These are phyloP conservation scores for Boletus pseudo-olivaceus DNA, from an alignment of 768 basidiomycete genomes.

Conservation along the genomic window DNA sequence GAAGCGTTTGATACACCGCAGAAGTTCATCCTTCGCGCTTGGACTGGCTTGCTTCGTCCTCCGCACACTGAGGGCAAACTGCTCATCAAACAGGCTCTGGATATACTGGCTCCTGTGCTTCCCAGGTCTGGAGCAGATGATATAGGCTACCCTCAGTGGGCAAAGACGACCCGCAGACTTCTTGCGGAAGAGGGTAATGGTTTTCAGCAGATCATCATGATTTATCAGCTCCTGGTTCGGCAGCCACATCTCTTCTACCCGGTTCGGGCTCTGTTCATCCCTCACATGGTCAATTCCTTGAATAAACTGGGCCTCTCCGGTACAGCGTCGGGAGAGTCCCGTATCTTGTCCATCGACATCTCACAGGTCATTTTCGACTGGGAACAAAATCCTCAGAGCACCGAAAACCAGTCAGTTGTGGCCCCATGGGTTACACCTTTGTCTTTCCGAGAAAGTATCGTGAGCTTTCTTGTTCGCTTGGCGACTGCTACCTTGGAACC, in stretches of 20 bases:
- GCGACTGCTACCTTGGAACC: constrained; percentile 63
- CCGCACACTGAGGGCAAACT: constrained; percentile 75
- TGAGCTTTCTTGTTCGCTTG: constrained; percentile 93
- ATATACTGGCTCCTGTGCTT: constrained; percentile 81
- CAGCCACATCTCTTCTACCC: constrained; percentile 91
- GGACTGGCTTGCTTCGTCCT: constrained; percentile 83
- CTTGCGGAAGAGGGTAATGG: constrained; percentile 84
- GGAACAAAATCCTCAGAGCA: constrained; percentile 64
- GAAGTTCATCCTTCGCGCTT: constrained; percentile 88
- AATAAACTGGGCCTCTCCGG: constrained; percentile 81
- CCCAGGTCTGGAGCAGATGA: constrained; percentile 59
- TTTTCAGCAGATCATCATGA: constrained; percentile 64
- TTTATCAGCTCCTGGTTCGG: constrained; percentile 91
- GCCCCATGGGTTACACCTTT: constrained; percentile 70
- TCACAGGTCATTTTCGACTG: constrained; percentile 90
- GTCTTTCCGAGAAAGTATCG: constrained; percentile 81
- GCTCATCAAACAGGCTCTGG: constrained; percentile 80
- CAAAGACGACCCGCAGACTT: constrained; percentile 76
- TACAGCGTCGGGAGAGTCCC: constrained; percentile 70
- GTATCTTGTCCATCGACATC: constrained; percentile 85
- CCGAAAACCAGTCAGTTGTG: constrained; percentile 22
- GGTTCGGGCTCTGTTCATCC: constrained; percentile 87
- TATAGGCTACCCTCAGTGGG: constrained; percentile 73
- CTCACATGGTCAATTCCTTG: constrained; percentile 89
- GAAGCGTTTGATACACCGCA: constrained; percentile 82